Conservation (phyloP, 805 yeast species). For the Yarrowia hollandica region DNA sequence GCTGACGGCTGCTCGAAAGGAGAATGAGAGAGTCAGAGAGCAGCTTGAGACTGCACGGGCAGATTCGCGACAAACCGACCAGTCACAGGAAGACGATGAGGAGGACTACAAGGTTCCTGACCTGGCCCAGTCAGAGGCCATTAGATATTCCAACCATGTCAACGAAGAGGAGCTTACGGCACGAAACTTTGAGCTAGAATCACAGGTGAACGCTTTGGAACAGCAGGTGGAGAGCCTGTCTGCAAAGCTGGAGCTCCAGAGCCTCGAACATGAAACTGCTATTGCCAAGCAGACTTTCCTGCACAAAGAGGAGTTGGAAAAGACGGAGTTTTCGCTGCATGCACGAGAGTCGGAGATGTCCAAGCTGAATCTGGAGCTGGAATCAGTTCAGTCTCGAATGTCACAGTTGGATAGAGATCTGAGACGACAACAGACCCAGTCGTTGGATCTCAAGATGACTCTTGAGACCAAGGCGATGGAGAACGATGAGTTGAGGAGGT, state of each 20-base stretch:
- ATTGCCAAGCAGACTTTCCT: constrained; percentile 4
- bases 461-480: constrained; percentile 43
- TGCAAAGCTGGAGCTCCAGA: constrained; percentile 11
- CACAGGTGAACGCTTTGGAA: constrained; percentile 14
- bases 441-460: constrained; percentile 40
- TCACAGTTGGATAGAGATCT: constrained; percentile 36
- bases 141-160: constrained; percentile 6
- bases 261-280: constrained; percentile 17
- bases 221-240: constrained; percentile 10
- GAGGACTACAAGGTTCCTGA: constrained; percentile 27
- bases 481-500: constrained; percentile 40
- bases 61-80: not conserved
- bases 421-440: constrained; percentile 34
- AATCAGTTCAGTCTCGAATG: constrained; percentile 37
- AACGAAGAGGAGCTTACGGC: constrained; percentile 3
- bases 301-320: constrained; percentile 35
- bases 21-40: constrained; percentile 5
- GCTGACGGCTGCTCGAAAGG: constrained; percentile 17
- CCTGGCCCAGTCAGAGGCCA: not conserved
- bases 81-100: not conserved
- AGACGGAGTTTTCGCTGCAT: constrained; percentile 26
- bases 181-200: constrained; percentile 13
- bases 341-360: constrained; percentile 35
- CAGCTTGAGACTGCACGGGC: constrained; percentile 7
- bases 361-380: constrained; percentile 39